These are phyloP conservation scores for Novymonas esmeraldas DNA, from an alignment of 208 protist species.

Conservation along the genomic window DNA sequence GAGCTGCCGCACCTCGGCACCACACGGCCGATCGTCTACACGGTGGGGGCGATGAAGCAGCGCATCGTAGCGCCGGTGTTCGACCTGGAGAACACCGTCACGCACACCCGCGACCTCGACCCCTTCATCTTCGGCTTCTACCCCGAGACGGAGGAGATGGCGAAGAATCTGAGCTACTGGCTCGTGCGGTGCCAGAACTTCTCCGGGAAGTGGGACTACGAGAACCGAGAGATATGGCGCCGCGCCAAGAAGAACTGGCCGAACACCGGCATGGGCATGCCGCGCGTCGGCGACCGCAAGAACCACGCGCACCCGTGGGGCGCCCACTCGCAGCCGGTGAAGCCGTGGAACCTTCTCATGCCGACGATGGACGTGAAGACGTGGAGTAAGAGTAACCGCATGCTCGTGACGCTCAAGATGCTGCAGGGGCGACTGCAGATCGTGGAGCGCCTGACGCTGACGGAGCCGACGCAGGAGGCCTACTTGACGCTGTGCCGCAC, in stretches of 20 bases:
- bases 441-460: slow-evolving; percentile 77
- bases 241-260: slow-evolving; percentile 93
- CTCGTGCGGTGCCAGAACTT: slow-evolving; percentile 89
- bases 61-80: slow-evolving; percentile 88
- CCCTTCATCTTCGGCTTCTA: slow-evolving; percentile 93
- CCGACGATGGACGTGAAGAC: slow-evolving; percentile 86
- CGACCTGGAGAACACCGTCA: slow-evolving; percentile 72
- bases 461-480: slow-evolving; percentile 80
- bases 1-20: slow-evolving; percentile 86
- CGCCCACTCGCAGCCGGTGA: slow-evolving; percentile 70
- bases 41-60: slow-evolving; percentile 84
- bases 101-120: slow-evolving; percentile 88
- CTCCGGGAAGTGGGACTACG: slow-evolving; percentile 90
- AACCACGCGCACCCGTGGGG: slow-evolving; percentile 84
- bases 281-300: slow-evolving; percentile 85
- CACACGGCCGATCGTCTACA: slow-evolving; percentile 84
- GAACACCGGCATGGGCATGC: slow-evolving; percentile 92
- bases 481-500: slow-evolving; percentile 81
- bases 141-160: slow-evolving; percentile 75
- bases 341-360: slow-evolving; percentile 94
- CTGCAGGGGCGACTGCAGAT: slow-evolving; percentile 89
- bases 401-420: slow-evolving; percentile 90
- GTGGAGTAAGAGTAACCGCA: slow-evolving; percentile 90
- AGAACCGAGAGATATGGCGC: slow-evolving; percentile 88
- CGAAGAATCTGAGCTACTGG: slow-evolving; percentile 86